Conservation (phyloP, 768 basidiomycete genomes). For the Suillus decipiens region DNA sequence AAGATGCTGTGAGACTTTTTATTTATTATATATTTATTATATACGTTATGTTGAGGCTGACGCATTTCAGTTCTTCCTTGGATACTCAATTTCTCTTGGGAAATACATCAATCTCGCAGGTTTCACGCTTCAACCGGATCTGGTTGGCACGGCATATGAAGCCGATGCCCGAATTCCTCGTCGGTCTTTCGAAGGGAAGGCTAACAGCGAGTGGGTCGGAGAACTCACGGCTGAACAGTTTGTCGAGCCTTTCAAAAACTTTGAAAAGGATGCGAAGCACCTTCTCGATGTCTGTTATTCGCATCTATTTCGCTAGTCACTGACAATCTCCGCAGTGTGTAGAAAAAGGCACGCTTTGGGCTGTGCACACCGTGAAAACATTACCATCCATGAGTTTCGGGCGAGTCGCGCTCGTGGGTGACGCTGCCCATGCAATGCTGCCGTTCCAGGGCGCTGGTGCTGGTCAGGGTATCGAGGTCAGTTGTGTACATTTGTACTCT, state of each 20-base stretch:
- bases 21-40: not conserved
- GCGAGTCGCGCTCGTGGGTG: constrained; percentile 48
- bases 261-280: constrained; percentile 62
- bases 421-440: constrained; percentile 45
- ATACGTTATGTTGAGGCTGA: not conserved
- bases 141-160: constrained; percentile 48
- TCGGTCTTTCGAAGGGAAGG: constrained; percentile 19
- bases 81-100: constrained; percentile 62
- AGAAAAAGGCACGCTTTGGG: constrained; percentile 58
- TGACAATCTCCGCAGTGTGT: constrained; percentile 44
- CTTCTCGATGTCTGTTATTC: constrained; percentile 49
- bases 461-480: constrained; percentile 45
- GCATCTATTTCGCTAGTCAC: not conserved
- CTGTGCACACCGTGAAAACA: constrained; percentile 57
- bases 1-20: constrained; percentile 40
- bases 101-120: constrained; percentile 64
- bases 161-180: constrained; percentile 15
- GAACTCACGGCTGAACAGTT: constrained; percentile 49
- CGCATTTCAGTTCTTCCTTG: constrained; percentile 52
- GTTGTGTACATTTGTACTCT: constrained; percentile 4
- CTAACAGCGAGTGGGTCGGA: constrained; percentile 51
- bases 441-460: constrained; percentile 49
- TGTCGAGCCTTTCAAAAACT: constrained; percentile 43
- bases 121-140: constrained; percentile 50
- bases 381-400: constrained; percentile 53